Evolutionary conservation across 164 flowering plant species (phyloP).

Genomic region (Vitis riparia): DNA sequence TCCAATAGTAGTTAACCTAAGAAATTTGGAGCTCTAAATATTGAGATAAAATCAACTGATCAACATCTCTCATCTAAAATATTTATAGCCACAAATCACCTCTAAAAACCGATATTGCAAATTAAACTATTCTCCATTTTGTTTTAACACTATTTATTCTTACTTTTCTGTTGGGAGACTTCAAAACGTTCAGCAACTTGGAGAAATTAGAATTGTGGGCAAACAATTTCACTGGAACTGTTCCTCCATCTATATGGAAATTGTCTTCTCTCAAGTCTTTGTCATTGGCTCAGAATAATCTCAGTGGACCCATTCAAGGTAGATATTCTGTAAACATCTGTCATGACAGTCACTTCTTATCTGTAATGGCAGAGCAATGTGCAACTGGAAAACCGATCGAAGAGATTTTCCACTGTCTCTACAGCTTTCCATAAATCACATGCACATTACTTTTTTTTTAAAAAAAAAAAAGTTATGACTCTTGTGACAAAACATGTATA

Average conservation of each 20-base stretch:
- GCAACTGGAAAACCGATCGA: too few relatives aligned
- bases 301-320: slow-evolving; percentile 16
- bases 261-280: slow-evolving; percentile 8
- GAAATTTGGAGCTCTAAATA: background rate
- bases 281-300: background rate
- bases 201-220: slow-evolving; percentile 10
- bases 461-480: background rate
- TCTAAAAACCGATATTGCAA: too few relatives aligned
- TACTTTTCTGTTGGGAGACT: background rate
- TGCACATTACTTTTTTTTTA: too few relatives aligned
- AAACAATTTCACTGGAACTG: background rate
- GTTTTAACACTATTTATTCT: background rate
- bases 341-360: too few relatives aligned
- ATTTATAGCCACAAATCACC: too few relatives aligned
- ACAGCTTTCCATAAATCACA: background rate
- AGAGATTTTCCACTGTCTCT: background rate
- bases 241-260: background rate
- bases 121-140: too few relatives aligned
- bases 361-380: too few relatives aligned
- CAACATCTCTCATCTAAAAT: background rate
- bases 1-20: background rate
- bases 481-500: background rate
- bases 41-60: background rate
- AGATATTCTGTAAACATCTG: background rate
- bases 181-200: slow-evolving; percentile 1